Conservation (phyloP, 2,329 filamentous ascomycete species). For the Macrophomina phaseolina region DNA sequence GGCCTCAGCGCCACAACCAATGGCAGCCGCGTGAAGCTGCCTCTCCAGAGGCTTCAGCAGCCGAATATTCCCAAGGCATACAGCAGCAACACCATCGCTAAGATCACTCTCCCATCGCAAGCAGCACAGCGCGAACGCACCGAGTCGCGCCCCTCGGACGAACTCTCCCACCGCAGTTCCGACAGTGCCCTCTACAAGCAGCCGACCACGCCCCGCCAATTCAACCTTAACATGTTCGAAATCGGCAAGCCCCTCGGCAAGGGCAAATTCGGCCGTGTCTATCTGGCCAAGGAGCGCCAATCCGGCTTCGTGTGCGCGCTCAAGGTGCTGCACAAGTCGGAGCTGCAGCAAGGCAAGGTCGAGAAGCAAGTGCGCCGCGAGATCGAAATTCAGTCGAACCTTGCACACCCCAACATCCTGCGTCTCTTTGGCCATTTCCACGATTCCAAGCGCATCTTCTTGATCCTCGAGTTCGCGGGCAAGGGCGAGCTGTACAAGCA, state of each 20-base stretch:
- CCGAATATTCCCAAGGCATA: slow-evolving; percentile 65
- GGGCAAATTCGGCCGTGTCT: slow-evolving; percentile 86
- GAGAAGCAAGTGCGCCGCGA: slow-evolving; percentile 88
- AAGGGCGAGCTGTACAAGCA: slow-evolving; percentile 90
- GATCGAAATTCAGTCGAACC: slow-evolving; percentile 88
- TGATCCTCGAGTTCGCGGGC: slow-evolving; percentile 85
- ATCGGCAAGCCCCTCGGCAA: slow-evolving; percentile 86
- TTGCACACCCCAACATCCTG: slow-evolving; percentile 84
- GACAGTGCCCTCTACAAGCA: slow-evolving; percentile 53
- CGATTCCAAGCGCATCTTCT: slow-evolving; percentile 84
- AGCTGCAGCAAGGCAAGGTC: slow-evolving; percentile 78
- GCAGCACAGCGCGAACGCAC: slow-evolving; percentile 58
- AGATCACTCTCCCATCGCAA: slow-evolving; percentile 72
- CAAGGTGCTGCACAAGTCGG: slow-evolving; percentile 85
- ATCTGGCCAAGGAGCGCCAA: slow-evolving; percentile 78
- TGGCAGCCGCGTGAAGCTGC: slow-evolving; percentile 70
- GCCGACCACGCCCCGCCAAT: slow-evolving; percentile 57
- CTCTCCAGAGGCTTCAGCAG: slow-evolving; percentile 83
- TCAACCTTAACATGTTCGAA: slow-evolving; percentile 93
- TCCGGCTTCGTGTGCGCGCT: slow-evolving; percentile 84
- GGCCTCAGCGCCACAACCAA: slow-evolving; percentile 52
- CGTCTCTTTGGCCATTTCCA: slow-evolving; percentile 88
- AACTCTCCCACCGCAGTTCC: slow-evolving; percentile 34
- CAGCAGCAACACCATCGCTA: slow-evolving; percentile 54
- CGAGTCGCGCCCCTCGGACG: slow-evolving; percentile 42